A percentile compares a stretch with the other conserved stretches of the same genome.
Conservation (phyloP, 2,329 filamentous ascomycete species). For the Penicillium fuscoglaucum region DNA sequence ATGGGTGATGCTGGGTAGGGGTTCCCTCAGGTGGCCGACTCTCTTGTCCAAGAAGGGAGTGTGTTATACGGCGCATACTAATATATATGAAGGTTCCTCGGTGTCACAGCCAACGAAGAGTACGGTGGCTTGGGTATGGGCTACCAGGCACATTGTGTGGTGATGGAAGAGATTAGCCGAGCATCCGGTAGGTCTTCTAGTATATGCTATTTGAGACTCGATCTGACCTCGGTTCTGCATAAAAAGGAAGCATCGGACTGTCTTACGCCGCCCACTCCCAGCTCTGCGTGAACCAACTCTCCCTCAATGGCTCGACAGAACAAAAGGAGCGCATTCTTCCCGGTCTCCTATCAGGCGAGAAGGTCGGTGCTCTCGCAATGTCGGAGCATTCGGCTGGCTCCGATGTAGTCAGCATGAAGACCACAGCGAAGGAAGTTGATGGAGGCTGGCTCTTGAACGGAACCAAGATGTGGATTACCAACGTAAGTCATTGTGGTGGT, state of each 20-base stretch:
- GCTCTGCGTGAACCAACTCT: conserved; percentile 93
- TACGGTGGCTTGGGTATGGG: conserved; percentile 89
- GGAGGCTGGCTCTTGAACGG: conserved; percentile 85
- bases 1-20: conserved; percentile 74
- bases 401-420: conserved; percentile 96
- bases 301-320: conserved; percentile 75
- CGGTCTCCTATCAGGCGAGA: conserved; percentile 74
- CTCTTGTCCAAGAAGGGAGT: too few relatives aligned
- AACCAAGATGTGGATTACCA: conserved; percentile 99
- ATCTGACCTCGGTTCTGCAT: background rate
- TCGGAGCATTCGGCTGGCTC: conserved; percentile 86
- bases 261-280: conserved; percentile 96
- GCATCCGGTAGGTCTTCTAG: conserved; percentile 63
- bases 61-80: background rate
- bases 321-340: conserved; percentile 84
- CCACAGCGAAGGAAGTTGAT: conserved; percentile 73
- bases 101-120: conserved; percentile 89
- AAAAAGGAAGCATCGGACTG: conserved; percentile 58
- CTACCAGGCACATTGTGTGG: conserved; percentile 93
- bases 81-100: conserved; percentile 64
- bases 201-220: background rate
- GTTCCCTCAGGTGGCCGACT: background rate
- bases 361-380: conserved; percentile 90
- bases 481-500: conserved; percentile 52
- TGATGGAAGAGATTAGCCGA: conserved; percentile 91